phyloP scores from a whole-genome alignment of 2,329 filamentous ascomycete genomes.

The Curvularia verruculosa region DNA sequence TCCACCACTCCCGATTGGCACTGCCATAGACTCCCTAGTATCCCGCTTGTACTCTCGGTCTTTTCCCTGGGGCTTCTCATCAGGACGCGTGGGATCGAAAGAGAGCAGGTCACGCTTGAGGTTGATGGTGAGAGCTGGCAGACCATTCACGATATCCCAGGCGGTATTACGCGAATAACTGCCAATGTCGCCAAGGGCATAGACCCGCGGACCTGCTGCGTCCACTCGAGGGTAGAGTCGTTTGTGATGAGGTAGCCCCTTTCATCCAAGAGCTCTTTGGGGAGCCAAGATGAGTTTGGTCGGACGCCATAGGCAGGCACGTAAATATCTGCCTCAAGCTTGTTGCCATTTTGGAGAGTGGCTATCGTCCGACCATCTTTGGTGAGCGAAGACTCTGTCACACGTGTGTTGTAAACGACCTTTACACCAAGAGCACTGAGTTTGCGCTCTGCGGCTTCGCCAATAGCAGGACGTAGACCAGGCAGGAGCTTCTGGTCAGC shows the following conservation, averaged over 20 bases:
- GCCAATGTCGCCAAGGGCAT: constrained; percentile 56
- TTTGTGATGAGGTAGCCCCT: constrained; percentile 59
- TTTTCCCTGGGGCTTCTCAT: constrained; percentile 32
- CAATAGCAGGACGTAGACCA: constrained; percentile 49
- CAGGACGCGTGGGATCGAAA: constrained; percentile 26
- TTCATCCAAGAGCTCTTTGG: constrained; percentile 53
- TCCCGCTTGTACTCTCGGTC: constrained; percentile 33
- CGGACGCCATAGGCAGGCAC: constrained; percentile 59
- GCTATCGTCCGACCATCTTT: constrained; percentile 51
- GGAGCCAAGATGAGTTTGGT: constrained; percentile 61
- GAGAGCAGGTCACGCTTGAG: constrained; percentile 55
- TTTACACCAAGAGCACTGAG: constrained; percentile 58
- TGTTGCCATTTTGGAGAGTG: constrained; percentile 52
- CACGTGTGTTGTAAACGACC: constrained; percentile 49
- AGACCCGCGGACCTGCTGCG: constrained; percentile 54
- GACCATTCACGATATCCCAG: constrained; percentile 48
- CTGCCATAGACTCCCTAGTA: constrained; percentile 35
- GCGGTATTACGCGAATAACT: constrained; percentile 52
- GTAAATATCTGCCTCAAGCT: constrained; percentile 58
- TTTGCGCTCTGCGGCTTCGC: constrained; percentile 52
- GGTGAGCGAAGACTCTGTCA: constrained; percentile 29
- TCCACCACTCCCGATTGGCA: constrained; percentile 41
- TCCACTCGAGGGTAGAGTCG: constrained; percentile 54
- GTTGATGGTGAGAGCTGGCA: constrained; percentile 53
- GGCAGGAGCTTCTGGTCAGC: constrained; percentile 50